Evolutionary conservation across 805 yeast genomes (phyloP).

Genomic region (Phaffomyces antillensis): DNA sequence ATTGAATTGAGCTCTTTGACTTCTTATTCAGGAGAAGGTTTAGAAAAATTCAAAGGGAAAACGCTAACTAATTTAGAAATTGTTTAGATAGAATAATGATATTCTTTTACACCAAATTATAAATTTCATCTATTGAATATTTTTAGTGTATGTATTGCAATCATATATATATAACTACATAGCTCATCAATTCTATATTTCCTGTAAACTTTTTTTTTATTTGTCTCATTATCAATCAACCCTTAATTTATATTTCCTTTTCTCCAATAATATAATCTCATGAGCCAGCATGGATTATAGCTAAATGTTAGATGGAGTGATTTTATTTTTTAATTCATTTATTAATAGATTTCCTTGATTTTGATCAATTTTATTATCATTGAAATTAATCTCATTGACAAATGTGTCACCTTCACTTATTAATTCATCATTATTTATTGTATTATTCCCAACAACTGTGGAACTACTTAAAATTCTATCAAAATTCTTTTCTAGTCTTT

Average conservation of each 20-base stretch:
- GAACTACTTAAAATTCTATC: conserved; percentile 7
- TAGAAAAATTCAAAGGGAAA: conserved; percentile 48
- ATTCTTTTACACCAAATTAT: too few relatives aligned
- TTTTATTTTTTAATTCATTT: conserved; percentile 12
- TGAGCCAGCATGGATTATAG: conserved; percentile 4
- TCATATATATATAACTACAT: too few relatives aligned
- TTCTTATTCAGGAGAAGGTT: conserved; percentile 71
- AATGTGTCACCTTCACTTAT: background rate
- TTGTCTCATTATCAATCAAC: too few relatives aligned
- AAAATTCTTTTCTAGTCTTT: conserved; percentile 16
- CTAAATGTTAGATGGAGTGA: conserved; percentile 2
- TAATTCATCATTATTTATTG: background rate
- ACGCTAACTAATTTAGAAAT: conserved; percentile 24
- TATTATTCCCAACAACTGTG: background rate
- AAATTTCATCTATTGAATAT: too few relatives aligned
- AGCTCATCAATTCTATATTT: too few relatives aligned
- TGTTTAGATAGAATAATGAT: conserved; percentile 7
- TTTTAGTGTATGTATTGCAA: too few relatives aligned
- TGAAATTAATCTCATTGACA: conserved; percentile 6
- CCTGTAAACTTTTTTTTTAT: too few relatives aligned
- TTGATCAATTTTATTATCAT: conserved; percentile 7
- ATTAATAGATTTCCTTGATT: conserved; percentile 10
- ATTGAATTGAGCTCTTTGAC: conserved; percentile 76
- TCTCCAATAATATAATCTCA: background rate
- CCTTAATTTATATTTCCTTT: too few relatives aligned